phyloP scores from a whole-genome alignment of 371 early-diverging fungal genomes.

The Mucor ambiguus region DNA sequence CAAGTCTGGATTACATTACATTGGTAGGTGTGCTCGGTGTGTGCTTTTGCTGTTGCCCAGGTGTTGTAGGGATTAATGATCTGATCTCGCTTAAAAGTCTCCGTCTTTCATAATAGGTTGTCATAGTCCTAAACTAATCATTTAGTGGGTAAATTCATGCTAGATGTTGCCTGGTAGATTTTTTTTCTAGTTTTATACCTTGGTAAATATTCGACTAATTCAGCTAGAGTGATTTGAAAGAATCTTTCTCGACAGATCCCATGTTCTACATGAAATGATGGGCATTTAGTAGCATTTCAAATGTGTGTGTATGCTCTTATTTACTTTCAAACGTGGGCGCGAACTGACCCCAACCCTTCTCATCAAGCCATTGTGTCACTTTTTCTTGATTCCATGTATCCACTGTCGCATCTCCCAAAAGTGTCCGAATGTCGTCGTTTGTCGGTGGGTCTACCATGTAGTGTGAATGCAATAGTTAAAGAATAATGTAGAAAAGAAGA shows the following conservation, averaged over 20 bases:
- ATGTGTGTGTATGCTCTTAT: neutral
- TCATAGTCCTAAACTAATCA: slow-evolving; percentile 26
- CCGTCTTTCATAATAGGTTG: slow-evolving; percentile 50
- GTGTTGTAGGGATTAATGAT: slow-evolving; percentile 24
- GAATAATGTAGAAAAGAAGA: neutral
- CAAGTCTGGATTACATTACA: slow-evolving; percentile 16
- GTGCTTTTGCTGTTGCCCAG: slow-evolving; percentile 9
- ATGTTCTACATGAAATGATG: slow-evolving; percentile 28
- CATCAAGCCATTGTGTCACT: slow-evolving; percentile 45
- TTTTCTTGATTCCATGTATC: slow-evolving; percentile 42
- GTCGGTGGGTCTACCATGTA: slow-evolving; percentile 6
- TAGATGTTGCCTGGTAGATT: neutral
- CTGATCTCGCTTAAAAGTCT: slow-evolving; percentile 52
- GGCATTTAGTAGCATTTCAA: neutral
- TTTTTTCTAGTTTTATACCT: slow-evolving; percentile 18
- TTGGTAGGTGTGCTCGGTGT: slow-evolving; percentile 17
- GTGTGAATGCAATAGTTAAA: neutral
- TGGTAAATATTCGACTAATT: slow-evolving; percentile 44
- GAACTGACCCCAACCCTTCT: slow-evolving; percentile 48
- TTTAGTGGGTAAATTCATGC: slow-evolving; percentile 6
- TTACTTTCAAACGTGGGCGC: slow-evolving; percentile 48
- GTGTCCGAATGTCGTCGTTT: neutral
- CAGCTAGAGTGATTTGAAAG: slow-evolving; percentile 43
- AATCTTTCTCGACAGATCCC: slow-evolving; percentile 41
- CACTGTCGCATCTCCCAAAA: slow-evolving; percentile 9